Conservation (phyloP, 768 basidiomycete genomes). For the Calocybe indica region DNA sequence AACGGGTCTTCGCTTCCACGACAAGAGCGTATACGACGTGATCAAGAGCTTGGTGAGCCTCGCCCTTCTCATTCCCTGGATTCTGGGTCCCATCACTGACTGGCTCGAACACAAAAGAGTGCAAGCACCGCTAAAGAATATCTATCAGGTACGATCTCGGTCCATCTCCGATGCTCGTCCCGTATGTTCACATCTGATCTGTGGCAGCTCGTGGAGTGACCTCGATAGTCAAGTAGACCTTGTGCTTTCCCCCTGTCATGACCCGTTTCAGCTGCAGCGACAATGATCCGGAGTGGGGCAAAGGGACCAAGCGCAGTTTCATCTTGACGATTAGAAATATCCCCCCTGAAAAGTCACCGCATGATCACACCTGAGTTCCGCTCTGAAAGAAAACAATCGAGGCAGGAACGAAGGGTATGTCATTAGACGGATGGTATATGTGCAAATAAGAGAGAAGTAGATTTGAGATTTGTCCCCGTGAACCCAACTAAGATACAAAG, state of each 20-base stretch:
- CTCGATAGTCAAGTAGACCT: constrained; percentile 35
- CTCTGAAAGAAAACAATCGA: too few species aligned
- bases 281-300: too few species aligned
- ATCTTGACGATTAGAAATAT: too few species aligned
- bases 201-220: constrained; percentile 34
- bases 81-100: not conserved
- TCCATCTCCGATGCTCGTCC: not conserved
- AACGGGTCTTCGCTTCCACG: constrained; percentile 75
- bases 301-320: too few species aligned
- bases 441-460: too few species aligned
- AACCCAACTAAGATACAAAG: not conserved
- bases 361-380: too few species aligned
- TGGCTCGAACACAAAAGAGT: constrained; percentile 35
- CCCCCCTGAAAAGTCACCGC: too few species aligned
- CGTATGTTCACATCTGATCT: not conserved
- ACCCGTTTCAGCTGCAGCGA: too few species aligned
- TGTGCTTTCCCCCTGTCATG: too few species aligned
- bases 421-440: too few species aligned
- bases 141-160: constrained; percentile 43
- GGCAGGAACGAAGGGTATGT: too few species aligned
- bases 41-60: constrained; percentile 63
- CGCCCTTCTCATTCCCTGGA: not conserved
- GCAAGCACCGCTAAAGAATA: constrained; percentile 71
- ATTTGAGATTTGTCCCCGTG: too few species aligned
- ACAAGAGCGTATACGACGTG: constrained; percentile 82